Conservation (phyloP, 768 basidiomycete species). For the Tricholoma flavovirens region DNA sequence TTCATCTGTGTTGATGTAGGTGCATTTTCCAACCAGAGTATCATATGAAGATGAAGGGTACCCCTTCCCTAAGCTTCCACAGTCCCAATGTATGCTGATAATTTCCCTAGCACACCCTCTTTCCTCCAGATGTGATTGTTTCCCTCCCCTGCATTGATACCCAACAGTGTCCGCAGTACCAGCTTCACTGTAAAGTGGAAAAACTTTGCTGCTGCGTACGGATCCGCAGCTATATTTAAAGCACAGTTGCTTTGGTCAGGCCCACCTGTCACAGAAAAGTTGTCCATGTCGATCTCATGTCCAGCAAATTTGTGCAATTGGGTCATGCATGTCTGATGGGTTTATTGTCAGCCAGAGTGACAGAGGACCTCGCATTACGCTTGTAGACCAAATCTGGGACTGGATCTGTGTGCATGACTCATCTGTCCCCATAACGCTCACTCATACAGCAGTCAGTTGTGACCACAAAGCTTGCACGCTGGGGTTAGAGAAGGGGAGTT, state of each 20-base stretch:
- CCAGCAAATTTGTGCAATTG: constrained; percentile 31
- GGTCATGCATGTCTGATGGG: constrained; percentile 26
- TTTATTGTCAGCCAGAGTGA: constrained; percentile 32
- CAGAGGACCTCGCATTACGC: constrained; percentile 13
- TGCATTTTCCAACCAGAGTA: constrained; percentile 29
- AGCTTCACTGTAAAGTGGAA: constrained; percentile 30
- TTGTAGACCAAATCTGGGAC: background rate
- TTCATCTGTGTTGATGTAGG: constrained; percentile 20
- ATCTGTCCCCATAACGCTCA: background rate
- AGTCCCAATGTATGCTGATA: constrained; percentile 27
- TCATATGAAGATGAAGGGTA: constrained; percentile 33
- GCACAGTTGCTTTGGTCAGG: background rate
- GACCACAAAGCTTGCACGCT: background rate
- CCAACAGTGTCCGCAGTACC: constrained; percentile 26
- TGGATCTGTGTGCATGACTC: background rate
- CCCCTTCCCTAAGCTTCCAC: constrained; percentile 39
- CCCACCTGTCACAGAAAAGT: background rate
- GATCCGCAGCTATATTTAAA: constrained; percentile 30
- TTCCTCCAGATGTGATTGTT: constrained; percentile 15
- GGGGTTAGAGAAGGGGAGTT: background rate
- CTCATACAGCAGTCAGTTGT: background rate
- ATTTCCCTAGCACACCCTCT: constrained; percentile 20
- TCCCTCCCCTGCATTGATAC: constrained; percentile 13
- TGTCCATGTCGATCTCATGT: constrained; percentile 30
- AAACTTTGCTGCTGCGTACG: constrained; percentile 36